Evolutionary conservation across 192 early-diverging fungal species (phyloP).

Genomic region (Backusella luteola): DNA sequence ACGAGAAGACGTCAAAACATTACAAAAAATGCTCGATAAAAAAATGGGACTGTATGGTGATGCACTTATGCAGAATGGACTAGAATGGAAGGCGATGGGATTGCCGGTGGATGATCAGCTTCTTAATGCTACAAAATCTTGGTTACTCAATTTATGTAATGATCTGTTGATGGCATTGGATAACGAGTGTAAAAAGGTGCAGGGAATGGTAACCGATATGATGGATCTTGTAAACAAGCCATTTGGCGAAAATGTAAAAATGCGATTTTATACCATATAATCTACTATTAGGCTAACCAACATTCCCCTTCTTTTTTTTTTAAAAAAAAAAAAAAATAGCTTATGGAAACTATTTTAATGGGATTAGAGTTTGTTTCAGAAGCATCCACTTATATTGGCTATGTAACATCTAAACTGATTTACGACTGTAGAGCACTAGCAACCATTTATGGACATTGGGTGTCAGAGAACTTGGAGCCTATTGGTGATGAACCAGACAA

Average conservation of each 20-base stretch:
- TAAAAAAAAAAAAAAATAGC: not conserved
- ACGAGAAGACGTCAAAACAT: conserved; percentile 21
- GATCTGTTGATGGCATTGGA: conserved; percentile 21
- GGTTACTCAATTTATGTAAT: conserved; percentile 27
- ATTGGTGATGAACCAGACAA: conserved; percentile 1
- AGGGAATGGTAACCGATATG: conserved; percentile 10
- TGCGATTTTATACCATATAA: not conserved
- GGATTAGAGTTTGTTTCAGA: conserved; percentile 25
- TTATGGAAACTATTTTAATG: conserved; percentile 19
- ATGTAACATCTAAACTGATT: conserved; percentile 12
- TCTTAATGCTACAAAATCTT: conserved; percentile 20
- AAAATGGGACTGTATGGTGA: conserved; percentile 28
- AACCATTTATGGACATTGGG: conserved; percentile 22
- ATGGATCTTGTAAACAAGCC: conserved; percentile 6
- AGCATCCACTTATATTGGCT: conserved; percentile 11
- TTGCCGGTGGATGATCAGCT: conserved; percentile 32
- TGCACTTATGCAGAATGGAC: conserved; percentile 26
- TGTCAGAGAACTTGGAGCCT: conserved; percentile 14
- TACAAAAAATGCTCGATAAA: conserved; percentile 24
- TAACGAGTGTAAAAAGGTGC: conserved; percentile 18
- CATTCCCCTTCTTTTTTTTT: not conserved
- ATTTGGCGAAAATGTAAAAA: conserved; percentile 25
- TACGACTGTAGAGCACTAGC: conserved; percentile 8
- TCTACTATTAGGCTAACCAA: not conserved
- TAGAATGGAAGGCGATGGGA: conserved; percentile 41